phyloP scores from a whole-genome alignment of 371 early-diverging fungal genomes.

The Fennellomyces sp. region DNA sequence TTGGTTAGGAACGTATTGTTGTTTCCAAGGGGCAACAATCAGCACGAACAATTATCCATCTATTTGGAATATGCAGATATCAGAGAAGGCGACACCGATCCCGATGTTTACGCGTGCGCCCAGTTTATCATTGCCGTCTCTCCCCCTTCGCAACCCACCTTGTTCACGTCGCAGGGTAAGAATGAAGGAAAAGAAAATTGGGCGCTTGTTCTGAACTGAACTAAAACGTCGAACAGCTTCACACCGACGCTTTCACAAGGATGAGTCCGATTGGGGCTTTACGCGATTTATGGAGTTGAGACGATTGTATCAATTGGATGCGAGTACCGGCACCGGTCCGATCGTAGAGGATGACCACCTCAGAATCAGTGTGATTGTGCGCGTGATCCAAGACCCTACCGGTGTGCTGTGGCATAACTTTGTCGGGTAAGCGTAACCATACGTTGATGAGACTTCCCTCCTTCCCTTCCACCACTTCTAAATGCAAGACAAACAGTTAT shows the following conservation, averaged over 20 bases:
- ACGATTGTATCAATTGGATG: constrained; percentile 21
- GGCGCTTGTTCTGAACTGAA: neutral
- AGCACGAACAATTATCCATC: constrained; percentile 67
- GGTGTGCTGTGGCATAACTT: constrained; percentile 96
- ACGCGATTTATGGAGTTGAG: constrained; percentile 62
- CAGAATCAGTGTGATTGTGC: constrained; percentile 28
- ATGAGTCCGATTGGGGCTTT: constrained; percentile 93
- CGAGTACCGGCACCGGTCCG: constrained; percentile 11
- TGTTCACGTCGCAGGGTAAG: constrained; percentile 58
- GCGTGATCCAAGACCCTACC: constrained; percentile 84
- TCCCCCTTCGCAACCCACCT: constrained; percentile 66
- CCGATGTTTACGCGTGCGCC: constrained; percentile 63
- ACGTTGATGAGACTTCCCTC: too few species aligned
- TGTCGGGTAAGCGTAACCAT: constrained; percentile 70
- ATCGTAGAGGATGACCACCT: constrained; percentile 16
- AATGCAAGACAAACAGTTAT: constrained; percentile 52
- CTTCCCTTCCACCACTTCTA: neutral
- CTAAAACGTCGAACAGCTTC: constrained; percentile 43
- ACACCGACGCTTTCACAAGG: constrained; percentile 77
- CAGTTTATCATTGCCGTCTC: constrained; percentile 77
- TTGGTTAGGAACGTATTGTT: constrained; percentile 87
- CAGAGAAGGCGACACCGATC: constrained; percentile 33
- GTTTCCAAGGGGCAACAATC: constrained; percentile 91
- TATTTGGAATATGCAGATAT: constrained; percentile 84
- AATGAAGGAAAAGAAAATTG: neutral